Conservation (phyloP, 192 early-diverging fungal species). For the Backusella morwellensis region DNA sequence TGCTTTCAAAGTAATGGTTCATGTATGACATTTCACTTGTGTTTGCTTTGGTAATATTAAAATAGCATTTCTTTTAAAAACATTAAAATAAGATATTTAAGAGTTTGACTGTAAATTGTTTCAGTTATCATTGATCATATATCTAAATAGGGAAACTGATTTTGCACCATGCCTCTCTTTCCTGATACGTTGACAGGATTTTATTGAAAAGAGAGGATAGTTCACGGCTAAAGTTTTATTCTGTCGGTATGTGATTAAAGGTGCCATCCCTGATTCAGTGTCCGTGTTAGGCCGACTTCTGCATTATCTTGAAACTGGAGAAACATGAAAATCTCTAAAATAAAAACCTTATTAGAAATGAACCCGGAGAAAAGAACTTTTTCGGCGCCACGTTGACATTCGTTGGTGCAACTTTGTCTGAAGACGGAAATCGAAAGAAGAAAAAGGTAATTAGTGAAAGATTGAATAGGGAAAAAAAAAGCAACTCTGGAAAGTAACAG, state of each 20-base stretch:
- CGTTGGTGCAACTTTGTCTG: background rate
- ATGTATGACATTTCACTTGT: background rate
- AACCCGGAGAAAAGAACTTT: background rate
- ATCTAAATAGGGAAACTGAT: background rate
- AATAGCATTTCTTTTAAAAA: background rate
- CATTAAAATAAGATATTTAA: background rate
- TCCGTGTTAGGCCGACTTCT: background rate
- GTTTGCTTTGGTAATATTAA: background rate
- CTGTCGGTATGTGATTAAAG: background rate
- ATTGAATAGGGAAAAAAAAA: background rate
- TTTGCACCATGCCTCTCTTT: background rate
- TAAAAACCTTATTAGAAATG: slow-evolving; percentile 8
- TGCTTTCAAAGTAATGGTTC: background rate
- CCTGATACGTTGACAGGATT: background rate
- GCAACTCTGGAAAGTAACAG: background rate
- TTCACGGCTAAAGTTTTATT: background rate
- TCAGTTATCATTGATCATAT: background rate
- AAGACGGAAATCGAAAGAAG: background rate
- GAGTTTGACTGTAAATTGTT: background rate
- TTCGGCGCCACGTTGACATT: slow-evolving; percentile 1
- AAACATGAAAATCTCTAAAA: slow-evolving; percentile 3
- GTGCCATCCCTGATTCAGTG: background rate
- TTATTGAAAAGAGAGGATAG: background rate
- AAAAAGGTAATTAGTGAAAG: background rate
- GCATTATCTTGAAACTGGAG: background rate